Evolutionary conservation across 192 early-diverging fungal genomes (phyloP).

Genomic region (Rhizoclosmatium sp.): DNA sequence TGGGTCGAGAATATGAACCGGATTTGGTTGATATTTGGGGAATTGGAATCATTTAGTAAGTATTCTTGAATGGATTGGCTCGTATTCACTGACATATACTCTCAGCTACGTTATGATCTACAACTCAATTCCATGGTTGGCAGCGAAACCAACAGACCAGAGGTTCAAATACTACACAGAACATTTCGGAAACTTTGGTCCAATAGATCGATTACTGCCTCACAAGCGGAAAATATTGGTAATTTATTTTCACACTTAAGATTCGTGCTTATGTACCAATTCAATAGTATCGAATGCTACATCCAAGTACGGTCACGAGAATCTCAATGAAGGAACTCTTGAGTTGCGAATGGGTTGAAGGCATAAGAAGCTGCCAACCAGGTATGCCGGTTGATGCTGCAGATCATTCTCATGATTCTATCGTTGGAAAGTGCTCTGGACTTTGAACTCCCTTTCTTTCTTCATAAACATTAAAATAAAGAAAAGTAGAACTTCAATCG

Average conservation of each 20-base stretch:
- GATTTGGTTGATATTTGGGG: conserved; percentile 90
- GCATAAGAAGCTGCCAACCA: too few species aligned
- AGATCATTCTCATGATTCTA: too few species aligned
- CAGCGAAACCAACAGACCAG: conserved; percentile 40
- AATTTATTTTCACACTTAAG: not conserved
- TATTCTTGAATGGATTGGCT: conserved; percentile 37
- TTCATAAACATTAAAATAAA: too few species aligned
- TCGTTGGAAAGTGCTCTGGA: too few species aligned
- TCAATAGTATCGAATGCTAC: too few species aligned
- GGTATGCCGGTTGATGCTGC: too few species aligned
- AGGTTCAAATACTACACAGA: conserved; percentile 37
- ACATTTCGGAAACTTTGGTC: not conserved
- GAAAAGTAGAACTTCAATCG: too few species aligned
- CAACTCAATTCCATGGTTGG: conserved; percentile 58
- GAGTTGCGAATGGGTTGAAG: too few species aligned
- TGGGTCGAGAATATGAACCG: conserved; percentile 78
- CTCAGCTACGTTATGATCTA: conserved; percentile 46
- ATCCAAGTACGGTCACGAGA: too few species aligned
- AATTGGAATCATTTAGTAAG: conserved; percentile 83
- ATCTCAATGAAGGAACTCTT: too few species aligned
- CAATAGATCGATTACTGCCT: conserved; percentile 50
- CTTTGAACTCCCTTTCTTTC: too few species aligned
- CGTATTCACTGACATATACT: not conserved
- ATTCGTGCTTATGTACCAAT: not conserved
- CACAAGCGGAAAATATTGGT: conserved; percentile 59